Evolutionary conservation across 75 land plant species (phyloP), one percentile per base, ranked within the genome.

Genomic region (Ceratopteris richardii): DNA sequence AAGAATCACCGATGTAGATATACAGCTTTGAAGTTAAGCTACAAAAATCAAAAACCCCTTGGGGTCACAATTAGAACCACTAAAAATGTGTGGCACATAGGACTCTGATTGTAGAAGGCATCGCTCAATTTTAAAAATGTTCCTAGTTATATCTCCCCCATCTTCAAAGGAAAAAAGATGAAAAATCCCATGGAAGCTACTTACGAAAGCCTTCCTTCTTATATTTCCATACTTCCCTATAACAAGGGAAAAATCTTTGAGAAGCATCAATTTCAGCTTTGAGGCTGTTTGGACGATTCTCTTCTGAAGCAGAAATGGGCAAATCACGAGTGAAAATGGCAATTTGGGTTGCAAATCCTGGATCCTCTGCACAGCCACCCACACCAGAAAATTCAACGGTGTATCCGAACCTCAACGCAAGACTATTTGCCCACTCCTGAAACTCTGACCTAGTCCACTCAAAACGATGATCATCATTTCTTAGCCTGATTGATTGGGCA

Each of bases 371-470:
- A 4, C 71, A 65, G 9, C 96, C 96, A 18, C 98, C 96, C 41
- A 90, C 98, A 23, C 98, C 98, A 54, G 80, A 59, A 63, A 86
- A 90, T 28, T 91, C 77, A 21, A 94, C 98, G 44, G 33, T 63
- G 62, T 94, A 94, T 24, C 73, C 67, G 65, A 80, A 88, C 61
- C 46, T 67, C 23, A 56, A 44, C 5, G 96, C 98, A 16, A 94
- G 66, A 0, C 73, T 51, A 7, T 56, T 39, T 40, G 99, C 96
- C 99, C 99, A 95, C 7, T 60, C 31, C 28, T 72, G 67, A 52
- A 95, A 95, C 63, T 95, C 88, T 20, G 75, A 71, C 46, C 99
- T 67, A 9, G 97, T 95, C 99, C 99, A 95, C 61, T 95, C 99
- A 73, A 95, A 95, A 57, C 94, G 82, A 60, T 95, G 99, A 65